phyloP scores from a whole-genome alignment of 805 yeast genomes.

The Wickerhamiella azymoides region DNA sequence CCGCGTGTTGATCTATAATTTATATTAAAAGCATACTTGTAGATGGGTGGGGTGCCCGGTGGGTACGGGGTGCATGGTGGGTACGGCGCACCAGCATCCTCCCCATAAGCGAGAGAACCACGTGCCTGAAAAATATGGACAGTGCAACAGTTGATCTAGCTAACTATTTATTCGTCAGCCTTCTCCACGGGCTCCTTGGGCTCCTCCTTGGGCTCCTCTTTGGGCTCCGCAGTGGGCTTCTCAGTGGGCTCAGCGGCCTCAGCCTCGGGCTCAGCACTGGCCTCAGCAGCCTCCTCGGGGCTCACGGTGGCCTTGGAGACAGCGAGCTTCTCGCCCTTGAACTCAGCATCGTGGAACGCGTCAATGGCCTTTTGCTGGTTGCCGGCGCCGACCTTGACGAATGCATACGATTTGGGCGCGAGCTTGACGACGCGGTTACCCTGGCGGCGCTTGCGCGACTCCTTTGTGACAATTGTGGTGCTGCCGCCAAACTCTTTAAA shows the following conservation, averaged over 20 bases:
- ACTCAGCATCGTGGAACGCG: constrained; percentile 49
- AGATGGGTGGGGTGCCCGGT: not conserved
- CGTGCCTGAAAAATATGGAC: too few relatives aligned
- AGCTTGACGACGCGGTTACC: not conserved
- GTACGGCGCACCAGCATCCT: too few relatives aligned
- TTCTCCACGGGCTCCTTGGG: too few relatives aligned
- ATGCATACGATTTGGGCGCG: constrained; percentile 30
- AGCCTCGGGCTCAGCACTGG: not conserved
- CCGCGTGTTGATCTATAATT: constrained; percentile 7
- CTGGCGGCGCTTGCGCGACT: constrained; percentile 9
- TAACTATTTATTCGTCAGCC: not conserved
- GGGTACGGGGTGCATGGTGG: too few relatives aligned
- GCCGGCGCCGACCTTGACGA: constrained; percentile 45
- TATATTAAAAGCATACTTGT: not conserved
- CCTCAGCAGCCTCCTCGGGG: not conserved
- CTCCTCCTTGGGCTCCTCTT: not conserved
- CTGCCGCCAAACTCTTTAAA: constrained; percentile 24
- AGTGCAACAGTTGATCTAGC: not conserved
- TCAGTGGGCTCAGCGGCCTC: not conserved
- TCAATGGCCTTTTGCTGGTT: constrained; percentile 59
- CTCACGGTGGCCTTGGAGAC: constrained; percentile 31
- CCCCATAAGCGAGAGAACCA: too few relatives aligned
- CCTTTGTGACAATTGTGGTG: constrained; percentile 21
- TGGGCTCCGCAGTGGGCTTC: not conserved
- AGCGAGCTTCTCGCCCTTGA: constrained; percentile 50